Base-by-base conservation (phyloP, 1,284 basidiomycete genomes). In the Pholiota adiposa region DNA sequence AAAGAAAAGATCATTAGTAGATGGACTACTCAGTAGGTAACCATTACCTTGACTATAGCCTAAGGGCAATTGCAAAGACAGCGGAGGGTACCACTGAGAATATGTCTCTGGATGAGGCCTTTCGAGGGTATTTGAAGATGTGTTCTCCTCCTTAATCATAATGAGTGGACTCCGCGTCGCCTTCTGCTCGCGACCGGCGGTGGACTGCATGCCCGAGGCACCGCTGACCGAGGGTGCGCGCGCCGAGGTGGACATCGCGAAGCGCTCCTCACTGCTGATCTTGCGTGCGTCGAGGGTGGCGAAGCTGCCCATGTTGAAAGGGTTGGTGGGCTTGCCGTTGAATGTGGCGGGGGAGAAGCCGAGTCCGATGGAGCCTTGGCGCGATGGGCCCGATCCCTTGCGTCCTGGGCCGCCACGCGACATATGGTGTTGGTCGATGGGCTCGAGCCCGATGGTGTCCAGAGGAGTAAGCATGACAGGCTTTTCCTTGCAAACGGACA, bases 401-500 rank as follows among this genome's bases (percentile, higher is more conserved):
- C 54, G 75, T 6, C 83, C 84, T 48, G 88, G 90, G 27, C 86
- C 82, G 63, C 83, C 82, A 53, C 89, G 87, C 49, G 78, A 76
- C 74, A 90, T 84, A 8, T 74, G 67, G 60, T 81, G 78, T 65
- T 85, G 85, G 59, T 89, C 87, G 11, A 81, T 82, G 2, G 92
- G 88, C 70, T 96, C 94, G 44, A 98, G 87, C 56, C 97, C 97
- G 69, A 99, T 92, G 31, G 91, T 90, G 67, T 97, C 94, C 51
- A 98, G 84, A 63, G 93, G 87, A 34, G 96, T 95, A 25, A 98
- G 87, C 58, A 86, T 85, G 59, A 91, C 92, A 0, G 97, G 97
- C 77, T 96, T 97, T 76, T 98, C 96, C 75, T 90, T 93, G 83
- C 96, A 99, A 58, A 97, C 80, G 40, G 81, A 80, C 94, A 98